Conservation (phyloP, 306 rosid species). For the Malus domestica region DNA sequence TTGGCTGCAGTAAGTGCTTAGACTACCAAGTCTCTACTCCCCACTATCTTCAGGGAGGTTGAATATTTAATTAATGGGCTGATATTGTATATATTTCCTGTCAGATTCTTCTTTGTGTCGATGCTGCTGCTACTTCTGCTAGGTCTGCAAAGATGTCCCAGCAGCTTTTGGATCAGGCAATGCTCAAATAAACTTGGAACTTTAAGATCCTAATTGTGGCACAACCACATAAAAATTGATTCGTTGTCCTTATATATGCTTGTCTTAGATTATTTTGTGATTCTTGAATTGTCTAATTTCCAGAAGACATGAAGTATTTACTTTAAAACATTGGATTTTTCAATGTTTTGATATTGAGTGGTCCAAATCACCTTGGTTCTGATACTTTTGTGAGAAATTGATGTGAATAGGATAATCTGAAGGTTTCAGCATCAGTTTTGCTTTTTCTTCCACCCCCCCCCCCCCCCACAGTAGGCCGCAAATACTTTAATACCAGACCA, state of each 20-base stretch:
- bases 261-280: neutral
- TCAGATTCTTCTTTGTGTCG: slow-evolving; percentile 96
- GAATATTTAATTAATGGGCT: slow-evolving; percentile 14
- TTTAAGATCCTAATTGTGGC: neutral
- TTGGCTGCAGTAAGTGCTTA: slow-evolving; percentile 73
- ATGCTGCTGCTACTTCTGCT: slow-evolving; percentile 89
- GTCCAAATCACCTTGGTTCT: neutral
- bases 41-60: slow-evolving; percentile 3
- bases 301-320: neutral
- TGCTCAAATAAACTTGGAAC: slow-evolving; percentile 17
- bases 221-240: neutral
- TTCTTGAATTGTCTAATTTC: neutral
- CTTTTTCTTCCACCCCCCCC: neutral
- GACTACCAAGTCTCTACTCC: slow-evolving; percentile 13
- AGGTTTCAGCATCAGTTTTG: neutral
- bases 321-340: neutral
- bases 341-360: neutral
- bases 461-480: no score
- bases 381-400: neutral
- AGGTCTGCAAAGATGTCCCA: slow-evolving; percentile 74
- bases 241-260: neutral
- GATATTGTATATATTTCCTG: slow-evolving; percentile 31
- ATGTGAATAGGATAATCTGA: neutral
- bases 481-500: neutral
- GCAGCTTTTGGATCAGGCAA: slow-evolving; percentile 86